A percentile compares a stretch with the other conserved stretches of the same genome.
Evolutionary conservation across 257 asterid species (phyloP).

Genomic region (Pogostemon cablin): DNA sequence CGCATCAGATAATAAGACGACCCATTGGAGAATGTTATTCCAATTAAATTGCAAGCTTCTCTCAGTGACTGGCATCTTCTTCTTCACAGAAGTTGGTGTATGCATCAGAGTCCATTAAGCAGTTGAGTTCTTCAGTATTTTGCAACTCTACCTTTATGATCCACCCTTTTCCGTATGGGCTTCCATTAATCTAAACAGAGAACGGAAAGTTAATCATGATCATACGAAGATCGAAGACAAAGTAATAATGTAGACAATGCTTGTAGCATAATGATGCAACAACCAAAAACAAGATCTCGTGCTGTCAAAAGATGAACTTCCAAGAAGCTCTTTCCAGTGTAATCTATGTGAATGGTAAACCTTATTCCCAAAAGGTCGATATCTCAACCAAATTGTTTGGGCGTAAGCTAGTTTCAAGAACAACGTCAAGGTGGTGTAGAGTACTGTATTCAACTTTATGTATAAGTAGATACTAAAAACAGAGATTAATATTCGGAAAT

Average conservation of each 20-base stretch:
- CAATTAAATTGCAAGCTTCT: conserved; percentile 18
- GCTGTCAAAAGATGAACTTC: too few species aligned
- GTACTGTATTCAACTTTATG: neutral
- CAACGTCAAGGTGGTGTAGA: neutral
- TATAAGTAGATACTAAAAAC: neutral
- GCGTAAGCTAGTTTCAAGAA: neutral
- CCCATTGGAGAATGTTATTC: conserved; percentile 25
- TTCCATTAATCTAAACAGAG: conserved; percentile 58
- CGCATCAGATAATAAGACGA: conserved; percentile 17
- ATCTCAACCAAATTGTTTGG: neutral
- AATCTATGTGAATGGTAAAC: neutral
- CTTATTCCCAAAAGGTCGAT: neutral
- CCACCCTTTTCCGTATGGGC: conserved; percentile 96
- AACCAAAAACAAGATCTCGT: too few species aligned
- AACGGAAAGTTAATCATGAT: conserved; percentile 6
- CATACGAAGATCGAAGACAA: conserved; percentile 2
- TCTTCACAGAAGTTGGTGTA: conserved; percentile 86
- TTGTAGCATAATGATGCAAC: neutral
- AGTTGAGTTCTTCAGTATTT: conserved; percentile 50
- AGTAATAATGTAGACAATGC: neutral
- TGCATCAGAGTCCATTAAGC: conserved; percentile 63
- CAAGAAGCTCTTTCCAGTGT: too few species aligned
- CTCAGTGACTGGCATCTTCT: conserved; percentile 78
- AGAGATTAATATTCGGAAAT: neutral
- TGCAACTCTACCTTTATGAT: conserved; percentile 84